A percentile compares a stretch with the other conserved stretches of the same genome.
Conservation (phyloP, 2,329 filamentous ascomycete genomes). For the Colletotrichum magnum region DNA sequence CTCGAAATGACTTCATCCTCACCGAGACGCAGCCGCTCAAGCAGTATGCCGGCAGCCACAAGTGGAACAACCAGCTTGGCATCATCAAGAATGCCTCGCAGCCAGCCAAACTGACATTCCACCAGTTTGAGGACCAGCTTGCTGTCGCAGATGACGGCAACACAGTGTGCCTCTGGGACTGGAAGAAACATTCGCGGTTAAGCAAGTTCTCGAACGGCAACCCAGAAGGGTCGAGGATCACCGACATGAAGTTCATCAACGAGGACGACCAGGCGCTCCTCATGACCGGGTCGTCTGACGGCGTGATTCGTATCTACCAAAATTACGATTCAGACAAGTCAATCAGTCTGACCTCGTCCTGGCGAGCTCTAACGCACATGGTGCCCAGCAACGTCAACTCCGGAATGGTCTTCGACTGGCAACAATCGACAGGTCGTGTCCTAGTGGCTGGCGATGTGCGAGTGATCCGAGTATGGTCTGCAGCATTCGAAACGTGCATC, state of each 20-base stretch:
- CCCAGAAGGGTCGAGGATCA: slow-evolving; percentile 90
- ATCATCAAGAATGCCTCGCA: slow-evolving; percentile 92
- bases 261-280: slow-evolving; percentile 96
- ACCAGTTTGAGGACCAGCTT: slow-evolving; percentile 97
- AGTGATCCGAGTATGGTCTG: slow-evolving; percentile 96
- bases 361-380: slow-evolving; percentile 93
- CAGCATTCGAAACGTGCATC: slow-evolving; percentile 90
- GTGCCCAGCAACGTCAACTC: slow-evolving; percentile 95
- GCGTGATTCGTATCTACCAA: slow-evolving; percentile 92
- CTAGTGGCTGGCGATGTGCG: slow-evolving; percentile 97
- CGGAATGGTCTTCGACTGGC: slow-evolving; percentile 98
- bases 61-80: slow-evolving; percentile 87
- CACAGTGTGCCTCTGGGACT: slow-evolving; percentile 94
- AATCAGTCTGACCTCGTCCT: slow-evolving; percentile 89
- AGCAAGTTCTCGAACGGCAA: slow-evolving; percentile 96
- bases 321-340: slow-evolving; percentile 85
- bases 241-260: slow-evolving; percentile 97
- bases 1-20: slow-evolving; percentile 93
- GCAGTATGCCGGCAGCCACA: slow-evolving; percentile 84
- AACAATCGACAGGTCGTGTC: slow-evolving; percentile 94
- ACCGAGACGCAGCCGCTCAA: slow-evolving; percentile 95
- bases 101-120: slow-evolving; percentile 93
- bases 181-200: slow-evolving; percentile 81
- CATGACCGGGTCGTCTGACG: slow-evolving; percentile 95
- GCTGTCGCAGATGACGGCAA: slow-evolving; percentile 95